Percentiles rank a stretch among this genome's conserved stretches.
Conservation (phyloP, 129 eudicot species). For the Glebionis coronaria region DNA sequence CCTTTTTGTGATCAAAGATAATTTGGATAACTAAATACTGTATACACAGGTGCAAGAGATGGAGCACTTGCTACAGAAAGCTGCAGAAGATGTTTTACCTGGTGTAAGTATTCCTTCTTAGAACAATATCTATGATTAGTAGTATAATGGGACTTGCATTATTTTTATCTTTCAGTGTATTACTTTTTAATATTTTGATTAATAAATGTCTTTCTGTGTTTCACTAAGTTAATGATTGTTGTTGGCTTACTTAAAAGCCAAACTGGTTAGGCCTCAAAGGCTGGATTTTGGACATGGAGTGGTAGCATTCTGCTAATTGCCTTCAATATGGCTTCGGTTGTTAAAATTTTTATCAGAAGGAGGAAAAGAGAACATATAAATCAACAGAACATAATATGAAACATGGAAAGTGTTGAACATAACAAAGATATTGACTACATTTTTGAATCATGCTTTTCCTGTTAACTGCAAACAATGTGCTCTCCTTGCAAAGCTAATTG, state of each 20-base stretch:
- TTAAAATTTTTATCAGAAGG: background rate
- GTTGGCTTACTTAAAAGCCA: slow-evolving; percentile 3
- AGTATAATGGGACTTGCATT: background rate
- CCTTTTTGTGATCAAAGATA: too few relatives aligned
- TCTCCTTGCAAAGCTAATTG: too few relatives aligned
- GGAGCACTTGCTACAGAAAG: slow-evolving; percentile 67
- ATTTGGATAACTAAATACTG: background rate
- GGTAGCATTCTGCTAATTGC: background rate
- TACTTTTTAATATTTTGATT: background rate
- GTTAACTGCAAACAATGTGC: too few relatives aligned
- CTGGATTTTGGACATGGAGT: background rate
- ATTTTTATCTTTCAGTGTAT: background rate
- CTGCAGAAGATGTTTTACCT: slow-evolving; percentile 74
- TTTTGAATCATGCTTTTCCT: too few relatives aligned
- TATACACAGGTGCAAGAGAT: slow-evolving; percentile 74
- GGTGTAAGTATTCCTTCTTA: slow-evolving; percentile 53
- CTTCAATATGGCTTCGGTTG: background rate
- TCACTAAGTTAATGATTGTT: background rate
- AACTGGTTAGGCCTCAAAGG: background rate
- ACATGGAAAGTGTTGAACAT: background rate
- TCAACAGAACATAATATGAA: background rate
- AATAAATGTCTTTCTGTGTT: background rate
- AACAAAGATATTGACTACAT: background rate
- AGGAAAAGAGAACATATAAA: slow-evolving; percentile 1
- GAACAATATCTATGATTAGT: background rate